Evolutionary conservation across 129 eudicot species (phyloP), one percentile per base, ranked within the genome.

Genomic region (Solidago caesia): DNA sequence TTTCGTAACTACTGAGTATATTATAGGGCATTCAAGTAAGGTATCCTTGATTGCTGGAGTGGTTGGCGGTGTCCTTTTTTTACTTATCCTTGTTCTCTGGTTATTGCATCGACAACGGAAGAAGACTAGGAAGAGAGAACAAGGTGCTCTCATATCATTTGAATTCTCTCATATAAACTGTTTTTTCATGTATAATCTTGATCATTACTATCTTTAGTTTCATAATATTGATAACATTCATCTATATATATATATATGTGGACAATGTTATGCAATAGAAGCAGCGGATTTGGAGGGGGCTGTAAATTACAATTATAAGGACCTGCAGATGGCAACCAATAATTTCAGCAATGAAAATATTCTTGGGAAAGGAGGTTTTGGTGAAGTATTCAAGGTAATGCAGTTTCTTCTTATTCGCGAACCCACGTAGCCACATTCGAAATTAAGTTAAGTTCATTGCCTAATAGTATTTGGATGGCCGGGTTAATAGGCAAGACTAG

Each of bases 351-450:
- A 87, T 48, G 86, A 64, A 74, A 81, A 79, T 72, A 81, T 79
- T 65, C 55, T 87, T 5, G 91, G 88, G 41, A 87, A 65, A 81
- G 91, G 91, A 47, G 86, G 86, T 42, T 87, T 84, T 42, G 88
- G 91, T 26, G 88, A 81, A 62, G 91, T 87, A 25, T 87, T 51
- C 64, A 75, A 75, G 79, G 67, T 75, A 55, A 46, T n/a, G 5
- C 27, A 72, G 45, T 58, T 16, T 7, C 10, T 12, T 2, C 2
- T 2, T 12, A 48, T 12, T 48, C 53, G 9, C 39, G 39, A 33
- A 33, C 2, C 3, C 39, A 33, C 39, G 39, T 33, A 21, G 21
- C 39, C 39, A 33, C 39, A 33, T 2, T 33, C 2, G 39, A 33
- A 33, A 33, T 33, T 33, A 33, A 33, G 39, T 33, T 33, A 1